A percentile compares a stretch with the other conserved stretches of the same genome.
Evolutionary conservation across 1,284 basidiomycete genomes (phyloP).

Genomic region (Ceratobasidium sp.): DNA sequence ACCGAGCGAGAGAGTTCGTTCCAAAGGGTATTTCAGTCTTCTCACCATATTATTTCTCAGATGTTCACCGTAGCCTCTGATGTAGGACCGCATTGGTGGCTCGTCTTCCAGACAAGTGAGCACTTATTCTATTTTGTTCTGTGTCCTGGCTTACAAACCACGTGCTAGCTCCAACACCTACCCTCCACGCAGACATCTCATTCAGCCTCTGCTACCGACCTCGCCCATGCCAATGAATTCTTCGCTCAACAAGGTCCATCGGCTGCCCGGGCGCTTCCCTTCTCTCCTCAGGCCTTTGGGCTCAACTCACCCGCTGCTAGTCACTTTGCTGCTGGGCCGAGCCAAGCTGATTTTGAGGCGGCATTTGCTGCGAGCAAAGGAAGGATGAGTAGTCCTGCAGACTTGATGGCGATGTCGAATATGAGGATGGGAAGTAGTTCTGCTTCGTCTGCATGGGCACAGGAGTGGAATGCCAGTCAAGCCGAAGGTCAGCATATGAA

Average conservation of each 20-base stretch:
- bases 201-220: conserved; percentile 71
- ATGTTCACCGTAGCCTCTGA: conserved; percentile 8
- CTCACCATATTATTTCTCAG: conserved; percentile 27
- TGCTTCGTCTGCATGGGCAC: conserved; percentile 33
- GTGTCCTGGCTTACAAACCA: conserved; percentile 9
- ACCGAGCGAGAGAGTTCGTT: conserved; percentile 91
- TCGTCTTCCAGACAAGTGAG: conserved; percentile 78
- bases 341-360: conserved; percentile 49
- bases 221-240: conserved; percentile 82
- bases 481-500: conserved; percentile 36
- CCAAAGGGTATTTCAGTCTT: conserved; percentile 71
- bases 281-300: conserved; percentile 56
- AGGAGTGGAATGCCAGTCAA: conserved; percentile 55
- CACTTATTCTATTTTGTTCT: conserved; percentile 20
- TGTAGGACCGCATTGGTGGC: conserved; percentile 74
- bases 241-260: conserved; percentile 64
- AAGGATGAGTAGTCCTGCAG: conserved; percentile 31
- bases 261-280: conserved; percentile 55
- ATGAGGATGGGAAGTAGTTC: conserved; percentile 33
- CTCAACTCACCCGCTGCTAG: conserved; percentile 58
- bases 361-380: conserved; percentile 45
- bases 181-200: conserved; percentile 65
- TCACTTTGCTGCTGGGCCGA: conserved; percentile 53
- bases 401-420: conserved; percentile 42
- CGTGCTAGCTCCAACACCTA: conserved; percentile 75